A percentile compares a stretch with the other conserved stretches of the same genome.
These are phyloP conservation scores for Phaseolus lunatus DNA, from an alignment of 306 rosid genomes.

Conservation along the genomic window DNA sequence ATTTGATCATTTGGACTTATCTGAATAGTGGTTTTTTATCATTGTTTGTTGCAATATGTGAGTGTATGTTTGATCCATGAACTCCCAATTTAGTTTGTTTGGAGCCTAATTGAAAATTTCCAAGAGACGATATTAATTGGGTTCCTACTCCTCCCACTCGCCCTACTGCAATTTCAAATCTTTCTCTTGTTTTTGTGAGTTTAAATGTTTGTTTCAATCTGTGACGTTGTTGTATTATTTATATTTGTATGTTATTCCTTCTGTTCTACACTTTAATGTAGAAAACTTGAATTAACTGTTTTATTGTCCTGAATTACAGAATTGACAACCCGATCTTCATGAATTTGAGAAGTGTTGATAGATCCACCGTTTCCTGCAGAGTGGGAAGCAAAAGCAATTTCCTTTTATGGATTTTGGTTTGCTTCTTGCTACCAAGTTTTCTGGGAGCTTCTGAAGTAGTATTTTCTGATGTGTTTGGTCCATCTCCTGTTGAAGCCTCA, in stretches of 20 bases:
- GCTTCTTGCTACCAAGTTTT: slow-evolving; percentile 68
- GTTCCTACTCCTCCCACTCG: background rate
- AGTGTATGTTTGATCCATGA: background rate
- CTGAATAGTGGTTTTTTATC: background rate
- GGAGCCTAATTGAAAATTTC: slow-evolving; percentile 2
- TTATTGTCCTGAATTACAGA: slow-evolving; percentile 50
- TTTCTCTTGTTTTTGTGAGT: background rate
- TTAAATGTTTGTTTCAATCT: slow-evolving; percentile 1
- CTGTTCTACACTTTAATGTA: slow-evolving; percentile 9
- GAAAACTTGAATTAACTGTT: slow-evolving; percentile 31
- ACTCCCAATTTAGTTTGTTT: background rate
- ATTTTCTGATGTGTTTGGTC: slow-evolving; percentile 79
- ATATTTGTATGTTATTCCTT: slow-evolving; percentile 13
- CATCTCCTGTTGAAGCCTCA: slow-evolving; percentile 54
- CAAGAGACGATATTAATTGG: background rate
- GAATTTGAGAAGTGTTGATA: slow-evolving; percentile 66
- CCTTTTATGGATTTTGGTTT: slow-evolving; percentile 73
- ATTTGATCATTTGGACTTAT: background rate
- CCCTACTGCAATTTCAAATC: background rate
- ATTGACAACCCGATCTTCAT: slow-evolving; percentile 68
- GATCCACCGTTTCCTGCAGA: slow-evolving; percentile 76
- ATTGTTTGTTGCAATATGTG: too few relatives aligned
- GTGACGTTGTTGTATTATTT: background rate
- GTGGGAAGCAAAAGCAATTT: slow-evolving; percentile 77
- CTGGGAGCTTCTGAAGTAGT: slow-evolving; percentile 64